Evolutionary conservation across 495 filamentous ascomycete genomes (phyloP).

Genomic region (Cercophora scortea): DNA sequence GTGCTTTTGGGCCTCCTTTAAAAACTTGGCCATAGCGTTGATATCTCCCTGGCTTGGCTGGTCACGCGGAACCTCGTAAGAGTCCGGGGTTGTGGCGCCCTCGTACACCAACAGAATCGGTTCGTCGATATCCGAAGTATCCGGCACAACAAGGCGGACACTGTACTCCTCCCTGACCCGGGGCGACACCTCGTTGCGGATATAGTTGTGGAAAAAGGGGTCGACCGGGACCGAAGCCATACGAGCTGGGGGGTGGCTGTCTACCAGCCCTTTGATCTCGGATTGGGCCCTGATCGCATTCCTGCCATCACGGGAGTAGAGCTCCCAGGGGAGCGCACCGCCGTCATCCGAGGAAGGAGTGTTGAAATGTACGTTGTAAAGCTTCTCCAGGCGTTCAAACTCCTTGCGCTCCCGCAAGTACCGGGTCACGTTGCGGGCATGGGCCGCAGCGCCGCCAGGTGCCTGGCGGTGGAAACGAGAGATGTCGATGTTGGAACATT

Average conservation of each 20-base stretch:
- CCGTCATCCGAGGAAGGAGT: slow-evolving; percentile 50
- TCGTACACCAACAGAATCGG: slow-evolving; percentile 85
- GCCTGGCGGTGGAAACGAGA: slow-evolving; percentile 66
- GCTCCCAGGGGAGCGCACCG: slow-evolving; percentile 68
- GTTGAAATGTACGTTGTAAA: slow-evolving; percentile 74
- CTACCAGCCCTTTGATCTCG: slow-evolving; percentile 73
- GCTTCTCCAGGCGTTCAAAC: slow-evolving; percentile 67
- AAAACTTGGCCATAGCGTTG: slow-evolving; percentile 43
- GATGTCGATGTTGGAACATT: slow-evolving; percentile 68
- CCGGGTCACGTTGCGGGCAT: slow-evolving; percentile 75
- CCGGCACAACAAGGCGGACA: slow-evolving; percentile 71
- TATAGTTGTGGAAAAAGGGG: slow-evolving; percentile 76
- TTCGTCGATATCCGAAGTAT: slow-evolving; percentile 45
- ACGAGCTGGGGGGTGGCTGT: slow-evolving; percentile 70
- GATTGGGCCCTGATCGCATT: slow-evolving; percentile 71
- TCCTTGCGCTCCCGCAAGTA: slow-evolving; percentile 73
- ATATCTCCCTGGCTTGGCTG: slow-evolving; percentile 33
- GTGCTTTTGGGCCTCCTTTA: slow-evolving; percentile 65
- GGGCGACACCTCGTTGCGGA: slow-evolving; percentile 54
- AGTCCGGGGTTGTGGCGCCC: slow-evolving; percentile 46
- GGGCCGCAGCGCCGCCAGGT: slow-evolving; percentile 59
- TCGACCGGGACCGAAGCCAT: slow-evolving; percentile 65
- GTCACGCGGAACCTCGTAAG: slow-evolving; percentile 59
- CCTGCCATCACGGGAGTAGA: slow-evolving; percentile 78
- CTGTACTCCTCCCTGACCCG: slow-evolving; percentile 65